These are phyloP conservation scores for Nannochloropsis gaditana DNA, from an alignment of 108 stramenopile species.

Conservation along the genomic window DNA sequence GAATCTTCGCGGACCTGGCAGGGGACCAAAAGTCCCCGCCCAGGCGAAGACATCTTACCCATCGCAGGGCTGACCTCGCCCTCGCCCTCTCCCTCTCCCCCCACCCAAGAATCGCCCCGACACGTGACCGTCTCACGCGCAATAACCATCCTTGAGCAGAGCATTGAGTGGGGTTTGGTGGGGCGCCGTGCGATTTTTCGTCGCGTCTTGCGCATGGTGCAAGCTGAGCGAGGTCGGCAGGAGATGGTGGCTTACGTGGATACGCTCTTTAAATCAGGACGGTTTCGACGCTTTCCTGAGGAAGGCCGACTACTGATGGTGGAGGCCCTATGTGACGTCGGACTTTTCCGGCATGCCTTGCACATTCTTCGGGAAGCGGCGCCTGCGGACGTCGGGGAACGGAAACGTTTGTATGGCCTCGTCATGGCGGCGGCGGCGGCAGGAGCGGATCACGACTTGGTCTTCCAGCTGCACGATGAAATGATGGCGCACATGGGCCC, in stretches of 20 bases:
- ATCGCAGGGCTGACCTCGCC: background rate
- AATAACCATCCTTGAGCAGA: background rate
- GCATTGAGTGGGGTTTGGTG: slow-evolving; percentile 14
- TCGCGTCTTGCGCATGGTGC: slow-evolving; percentile 12
- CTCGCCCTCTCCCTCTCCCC: background rate
- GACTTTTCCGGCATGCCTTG: slow-evolving; percentile 3
- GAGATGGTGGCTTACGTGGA: background rate
- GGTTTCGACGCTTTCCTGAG: background rate
- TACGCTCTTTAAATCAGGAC: background rate
- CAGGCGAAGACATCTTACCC: too few relatives aligned
- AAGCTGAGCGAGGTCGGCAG: background rate
- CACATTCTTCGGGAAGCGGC: slow-evolving; percentile 11
- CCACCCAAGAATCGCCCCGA: background rate
- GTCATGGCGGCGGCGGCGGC: background rate
- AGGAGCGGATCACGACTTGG: background rate
- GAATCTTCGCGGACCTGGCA: too few relatives aligned
- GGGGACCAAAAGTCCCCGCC: too few relatives aligned
- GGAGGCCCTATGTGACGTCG: background rate
- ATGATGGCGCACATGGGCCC: background rate
- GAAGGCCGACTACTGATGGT: background rate
- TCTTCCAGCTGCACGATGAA: slow-evolving; percentile 1
- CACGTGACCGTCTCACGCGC: slow-evolving; percentile 7
- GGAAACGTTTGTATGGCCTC: background rate
- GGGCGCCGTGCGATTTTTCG: background rate
- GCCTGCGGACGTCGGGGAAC: background rate